Conservation (phyloP, 2,329 filamentous ascomycete genomes). For the Lachnellula suecica region DNA sequence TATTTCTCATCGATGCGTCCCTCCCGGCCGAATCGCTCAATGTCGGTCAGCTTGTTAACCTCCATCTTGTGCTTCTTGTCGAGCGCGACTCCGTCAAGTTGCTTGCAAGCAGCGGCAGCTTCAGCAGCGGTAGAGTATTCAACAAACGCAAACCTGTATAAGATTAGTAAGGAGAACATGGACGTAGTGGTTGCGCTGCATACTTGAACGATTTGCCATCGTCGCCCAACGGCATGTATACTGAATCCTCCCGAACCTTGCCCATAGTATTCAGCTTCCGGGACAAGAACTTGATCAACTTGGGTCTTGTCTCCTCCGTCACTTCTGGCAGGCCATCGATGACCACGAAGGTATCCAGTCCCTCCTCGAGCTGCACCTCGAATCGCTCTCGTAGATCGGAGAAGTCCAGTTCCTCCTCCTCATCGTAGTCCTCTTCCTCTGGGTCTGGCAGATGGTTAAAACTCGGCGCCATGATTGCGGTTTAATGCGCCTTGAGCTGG, state of each 20-base stretch:
- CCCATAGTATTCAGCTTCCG: slow-evolving; percentile 89
- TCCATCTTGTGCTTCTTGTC: slow-evolving; percentile 95
- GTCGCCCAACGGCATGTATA: slow-evolving; percentile 93
- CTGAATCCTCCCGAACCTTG: slow-evolving; percentile 78
- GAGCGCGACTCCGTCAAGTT: slow-evolving; percentile 81
- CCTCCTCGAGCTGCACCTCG: slow-evolving; percentile 93
- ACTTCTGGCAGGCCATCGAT: slow-evolving; percentile 92
- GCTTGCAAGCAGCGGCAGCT: slow-evolving; percentile 84
- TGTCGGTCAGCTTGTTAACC: slow-evolving; percentile 98
- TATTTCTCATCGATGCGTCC: slow-evolving; percentile 93
- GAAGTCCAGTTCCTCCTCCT: slow-evolving; percentile 92
- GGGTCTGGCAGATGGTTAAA: slow-evolving; percentile 92
- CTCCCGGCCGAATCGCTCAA: slow-evolving; percentile 93
- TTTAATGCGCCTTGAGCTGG: slow-evolving; percentile 14
- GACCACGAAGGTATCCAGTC: slow-evolving; percentile 94
- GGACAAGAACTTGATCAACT: slow-evolving; percentile 93
- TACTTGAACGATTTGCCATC: slow-evolving; percentile 85
- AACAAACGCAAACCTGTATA: slow-evolving; percentile 84
- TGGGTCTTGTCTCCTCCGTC: slow-evolving; percentile 85
- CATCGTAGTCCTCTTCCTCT: slow-evolving; percentile 81
- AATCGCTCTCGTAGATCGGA: slow-evolving; percentile 92
- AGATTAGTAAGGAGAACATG: slow-evolving; percentile 16
- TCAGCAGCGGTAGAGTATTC: slow-evolving; percentile 91
- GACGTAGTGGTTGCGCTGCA: slow-evolving; percentile 31
- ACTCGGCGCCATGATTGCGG: slow-evolving; percentile 79